Evolutionary conservation across 306 rosid species (phyloP), one percentile per base, ranked within the genome.

Genomic region (Gastrolobium villosum): DNA sequence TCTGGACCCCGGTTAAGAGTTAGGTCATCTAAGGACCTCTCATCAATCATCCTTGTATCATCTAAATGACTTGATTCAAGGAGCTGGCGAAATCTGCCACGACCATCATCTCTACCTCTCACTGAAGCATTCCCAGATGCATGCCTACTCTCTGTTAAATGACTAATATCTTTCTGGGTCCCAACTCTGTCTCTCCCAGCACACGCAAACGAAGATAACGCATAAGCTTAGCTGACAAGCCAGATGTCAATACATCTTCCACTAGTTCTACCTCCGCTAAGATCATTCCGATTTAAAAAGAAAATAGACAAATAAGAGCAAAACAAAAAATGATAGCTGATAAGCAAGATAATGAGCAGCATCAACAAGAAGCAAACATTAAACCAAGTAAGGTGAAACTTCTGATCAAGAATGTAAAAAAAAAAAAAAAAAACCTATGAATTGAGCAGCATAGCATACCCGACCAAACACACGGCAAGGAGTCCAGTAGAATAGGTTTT

Each of bases 201-300:
- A 93, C 89, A 6, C 96, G 91, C 48, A 88, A 67, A 2, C 99
- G 99, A 54, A 96, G 98, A 83, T 90, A 93, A 4, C 92, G 98
- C 99, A 96, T 96, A 57, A 96, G 96, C 87, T 93, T 91, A 66
- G 98, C 96, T 72, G 99, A 87, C 81, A 96, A 84, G 56, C 98
- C 93, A 75, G 97, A 91, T 7, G 96, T 90, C 87, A 95, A 87
- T 31, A 93, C 99, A 72, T 92, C 99, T 91, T 93, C 98, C 55
- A 96, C 94, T 45, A 96, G 82, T 78, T 83, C n/a, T 88, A 80
- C 88, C 85, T 9, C 97, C 96, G 6, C 99, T 93, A 90, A 67
- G 41, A 85, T 70, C 50, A 65, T 62, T 50, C 76, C 67, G 68
- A 41, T 70, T 78, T 8, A 67, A 65, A 5, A 9, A 14, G 10